These are phyloP conservation scores for Scytalidium lignicola DNA, from an alignment of 2,329 filamentous ascomycete species.

Conservation along the genomic window DNA sequence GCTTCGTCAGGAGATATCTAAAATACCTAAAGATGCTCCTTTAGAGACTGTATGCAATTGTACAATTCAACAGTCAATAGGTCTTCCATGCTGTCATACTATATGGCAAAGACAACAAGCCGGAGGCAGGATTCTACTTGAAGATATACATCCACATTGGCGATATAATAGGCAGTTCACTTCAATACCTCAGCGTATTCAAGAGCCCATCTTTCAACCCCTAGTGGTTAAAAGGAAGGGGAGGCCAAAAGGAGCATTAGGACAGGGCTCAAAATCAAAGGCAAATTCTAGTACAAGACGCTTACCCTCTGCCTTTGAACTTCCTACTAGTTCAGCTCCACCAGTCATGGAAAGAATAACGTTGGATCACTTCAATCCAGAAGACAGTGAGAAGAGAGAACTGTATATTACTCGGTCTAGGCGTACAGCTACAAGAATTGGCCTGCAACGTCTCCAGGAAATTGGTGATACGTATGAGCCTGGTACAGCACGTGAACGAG, in stretches of 20 bases:
- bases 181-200: background rate
- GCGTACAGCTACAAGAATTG: no score
- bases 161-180: background rate
- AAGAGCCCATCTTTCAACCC: background rate
- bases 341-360: background rate
- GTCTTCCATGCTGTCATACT: no score
- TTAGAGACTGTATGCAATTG: no score
- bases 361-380: no score
- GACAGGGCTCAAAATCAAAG: background rate
- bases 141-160: background rate
- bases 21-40: background rate
- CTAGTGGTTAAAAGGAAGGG: background rate
- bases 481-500: no score
- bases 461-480: no score
- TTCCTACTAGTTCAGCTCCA: background rate
- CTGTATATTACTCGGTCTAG: no score
- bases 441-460: no score
- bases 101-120: no score
- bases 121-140: no score
- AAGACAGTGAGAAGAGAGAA: no score
- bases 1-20: background rate
- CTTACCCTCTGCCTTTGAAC: background rate
- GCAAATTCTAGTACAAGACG: background rate
- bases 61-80: no score
- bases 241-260: background rate